Conservation (phyloP, 768 basidiomycete species). For the Boletales sp. region DNA sequence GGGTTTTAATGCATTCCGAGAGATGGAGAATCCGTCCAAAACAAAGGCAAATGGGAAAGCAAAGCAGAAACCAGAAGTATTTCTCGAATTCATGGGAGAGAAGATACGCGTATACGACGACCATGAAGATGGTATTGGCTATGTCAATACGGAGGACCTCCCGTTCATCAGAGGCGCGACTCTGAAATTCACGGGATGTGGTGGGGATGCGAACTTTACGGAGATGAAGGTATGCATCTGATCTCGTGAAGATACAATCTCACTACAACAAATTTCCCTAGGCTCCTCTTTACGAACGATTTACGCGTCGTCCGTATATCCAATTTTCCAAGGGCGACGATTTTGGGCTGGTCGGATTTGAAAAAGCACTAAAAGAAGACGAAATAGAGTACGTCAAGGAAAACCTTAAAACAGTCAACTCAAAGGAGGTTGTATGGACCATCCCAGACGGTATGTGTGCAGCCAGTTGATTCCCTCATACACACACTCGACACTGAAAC, state of each 20-base stretch:
- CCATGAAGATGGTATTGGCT: constrained; percentile 48
- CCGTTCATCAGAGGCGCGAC: constrained; percentile 44
- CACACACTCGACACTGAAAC: not conserved
- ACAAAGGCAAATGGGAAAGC: constrained; percentile 31
- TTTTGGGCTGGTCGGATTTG: constrained; percentile 48
- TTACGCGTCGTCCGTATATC: constrained; percentile 45
- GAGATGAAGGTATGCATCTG: constrained; percentile 45
- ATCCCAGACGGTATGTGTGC: constrained; percentile 50
- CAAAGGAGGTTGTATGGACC: constrained; percentile 62
- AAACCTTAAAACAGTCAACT: constrained; percentile 59
- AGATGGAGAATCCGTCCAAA: constrained; percentile 47
- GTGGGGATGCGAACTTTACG: constrained; percentile 57
- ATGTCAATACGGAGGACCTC: constrained; percentile 41
- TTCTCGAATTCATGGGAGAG: constrained; percentile 71
- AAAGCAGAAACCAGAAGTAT: constrained; percentile 54
- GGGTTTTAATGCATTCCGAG: constrained; percentile 80
- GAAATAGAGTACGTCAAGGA: constrained; percentile 69
- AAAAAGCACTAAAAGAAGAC: constrained; percentile 68
- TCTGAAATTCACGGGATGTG: constrained; percentile 49
- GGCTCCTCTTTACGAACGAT: constrained; percentile 47
- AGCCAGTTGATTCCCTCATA: not conserved
- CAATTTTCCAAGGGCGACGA: constrained; percentile 44
- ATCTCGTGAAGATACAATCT: not conserved
- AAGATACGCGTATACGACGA: constrained; percentile 56
- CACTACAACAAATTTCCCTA: constrained; percentile 12